A percentile compares a stretch with the other conserved stretches of the same genome.
phyloP scores from a whole-genome alignment of 2,329 filamentous ascomycete genomes.

The Calonectria montana region DNA sequence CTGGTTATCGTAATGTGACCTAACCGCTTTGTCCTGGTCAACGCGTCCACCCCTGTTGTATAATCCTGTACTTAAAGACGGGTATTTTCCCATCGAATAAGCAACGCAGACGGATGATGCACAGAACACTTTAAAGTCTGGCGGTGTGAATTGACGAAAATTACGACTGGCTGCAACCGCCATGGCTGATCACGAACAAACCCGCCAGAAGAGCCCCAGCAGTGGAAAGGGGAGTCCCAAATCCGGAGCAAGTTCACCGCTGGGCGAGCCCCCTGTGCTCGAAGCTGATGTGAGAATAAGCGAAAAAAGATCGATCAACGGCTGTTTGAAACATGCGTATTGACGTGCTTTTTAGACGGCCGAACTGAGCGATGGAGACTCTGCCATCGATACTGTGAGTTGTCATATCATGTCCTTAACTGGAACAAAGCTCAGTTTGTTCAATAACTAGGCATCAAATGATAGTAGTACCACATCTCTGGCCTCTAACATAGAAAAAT shows the following conservation, averaged over 20 bases:
- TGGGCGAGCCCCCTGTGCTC: not conserved
- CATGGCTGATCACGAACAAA: not conserved
- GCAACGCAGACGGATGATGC: too few relatives aligned
- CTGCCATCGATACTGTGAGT: not conserved
- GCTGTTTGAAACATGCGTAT: fast-evolving
- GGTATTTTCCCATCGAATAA: not conserved
- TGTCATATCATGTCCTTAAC: too few relatives aligned
- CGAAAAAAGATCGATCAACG: too few relatives aligned
- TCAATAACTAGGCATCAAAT: not conserved
- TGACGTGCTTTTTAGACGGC: not conserved
- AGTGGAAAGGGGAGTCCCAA: slow-evolving; percentile 1
- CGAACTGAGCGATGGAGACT: not conserved
- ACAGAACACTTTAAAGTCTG: not conserved
- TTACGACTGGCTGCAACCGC: too few relatives aligned
- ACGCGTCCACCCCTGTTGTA: not conserved
- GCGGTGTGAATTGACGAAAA: not conserved
- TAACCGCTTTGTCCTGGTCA: not conserved
- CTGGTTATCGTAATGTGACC: not conserved
- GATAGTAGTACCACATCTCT: not conserved
- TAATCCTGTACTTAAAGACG: not conserved
- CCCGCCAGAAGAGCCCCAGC: not conserved
- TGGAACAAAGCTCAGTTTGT: not conserved
- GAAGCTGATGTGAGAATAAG: slow-evolving; percentile 1
- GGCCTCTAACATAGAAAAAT: slow-evolving; percentile 13
- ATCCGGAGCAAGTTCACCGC: not conserved